Conservation (phyloP, 352 stramenopile species). For the Lagenidium sp. region DNA sequence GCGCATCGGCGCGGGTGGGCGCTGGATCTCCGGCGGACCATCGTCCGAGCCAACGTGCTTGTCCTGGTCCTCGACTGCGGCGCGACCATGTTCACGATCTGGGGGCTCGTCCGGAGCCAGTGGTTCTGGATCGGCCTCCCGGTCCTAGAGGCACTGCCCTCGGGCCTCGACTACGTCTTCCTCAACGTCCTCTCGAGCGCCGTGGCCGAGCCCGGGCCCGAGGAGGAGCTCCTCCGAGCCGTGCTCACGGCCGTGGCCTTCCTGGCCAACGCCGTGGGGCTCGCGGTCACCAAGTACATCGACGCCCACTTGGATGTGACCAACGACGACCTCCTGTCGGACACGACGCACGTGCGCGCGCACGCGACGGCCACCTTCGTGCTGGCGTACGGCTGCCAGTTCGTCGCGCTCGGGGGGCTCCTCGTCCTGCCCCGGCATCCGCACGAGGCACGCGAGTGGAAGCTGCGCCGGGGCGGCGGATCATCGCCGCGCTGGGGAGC, state of each 20-base stretch:
- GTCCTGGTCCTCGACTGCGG: constrained; percentile 29
- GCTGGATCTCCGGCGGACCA: constrained; percentile 28
- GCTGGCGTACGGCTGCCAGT: constrained; percentile 40
- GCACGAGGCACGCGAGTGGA: constrained; percentile 19
- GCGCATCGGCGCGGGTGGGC: constrained; percentile 29
- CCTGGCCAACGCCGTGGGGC: constrained; percentile 26
- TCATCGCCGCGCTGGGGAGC: constrained; percentile 13
- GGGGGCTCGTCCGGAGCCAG: constrained; percentile 47
- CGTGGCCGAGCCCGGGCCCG: constrained; percentile 27
- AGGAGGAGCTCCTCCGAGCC: constrained; percentile 19
- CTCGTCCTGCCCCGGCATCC: constrained; percentile 29
- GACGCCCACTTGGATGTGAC: constrained; percentile 44
- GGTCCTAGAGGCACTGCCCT: constrained; percentile 42
- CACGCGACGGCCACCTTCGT: constrained; percentile 39
- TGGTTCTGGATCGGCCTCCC: constrained; percentile 60
- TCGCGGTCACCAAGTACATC: constrained; percentile 47
- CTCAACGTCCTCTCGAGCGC: constrained; percentile 35
- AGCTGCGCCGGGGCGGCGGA: constrained; percentile 13
- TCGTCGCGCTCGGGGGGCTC: constrained; percentile 36
- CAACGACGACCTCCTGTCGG: constrained; percentile 33
- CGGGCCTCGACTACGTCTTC: constrained; percentile 43
- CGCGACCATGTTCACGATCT: constrained; percentile 44
- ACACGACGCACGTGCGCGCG: constrained; percentile 30
- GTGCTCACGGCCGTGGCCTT: constrained; percentile 44
- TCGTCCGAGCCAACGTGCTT: constrained; percentile 21